Percentiles rank a stretch among this genome's conserved stretches.
Conservation (phyloP, 768 basidiomycete genomes). For the Hysterangium stoloniferum region DNA sequence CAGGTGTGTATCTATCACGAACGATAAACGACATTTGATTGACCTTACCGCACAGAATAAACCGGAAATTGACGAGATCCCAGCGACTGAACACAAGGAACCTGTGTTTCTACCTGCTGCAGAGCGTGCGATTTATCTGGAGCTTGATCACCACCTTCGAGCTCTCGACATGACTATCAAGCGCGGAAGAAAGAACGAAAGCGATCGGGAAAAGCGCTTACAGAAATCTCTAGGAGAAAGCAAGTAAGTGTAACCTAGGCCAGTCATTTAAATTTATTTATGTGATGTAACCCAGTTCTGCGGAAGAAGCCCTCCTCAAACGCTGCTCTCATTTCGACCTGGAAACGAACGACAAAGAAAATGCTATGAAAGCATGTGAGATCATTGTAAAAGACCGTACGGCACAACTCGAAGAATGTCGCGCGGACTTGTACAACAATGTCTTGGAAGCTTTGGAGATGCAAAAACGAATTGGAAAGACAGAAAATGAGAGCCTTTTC, state of each 20-base stretch:
- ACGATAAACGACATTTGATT: not conserved
- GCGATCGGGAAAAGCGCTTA: conserved; percentile 84
- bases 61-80: conserved; percentile 95
- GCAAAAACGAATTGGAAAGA: conserved; percentile 59
- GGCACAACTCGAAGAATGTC: conserved; percentile 73
- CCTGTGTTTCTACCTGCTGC: conserved; percentile 78
- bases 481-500: conserved; percentile 58
- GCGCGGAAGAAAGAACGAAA: conserved; percentile 57
- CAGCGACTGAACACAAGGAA: conserved; percentile 57
- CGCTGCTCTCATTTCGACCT: conserved; percentile 93
- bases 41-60: conserved; percentile 53
- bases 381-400: conserved; percentile 80
- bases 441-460: conserved; percentile 58
- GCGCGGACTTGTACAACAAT: conserved; percentile 57
- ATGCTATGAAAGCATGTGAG: conserved; percentile 90
- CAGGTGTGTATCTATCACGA: too few species aligned
- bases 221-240: conserved; percentile 83
- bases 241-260: conserved; percentile 44
- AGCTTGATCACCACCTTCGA: conserved; percentile 86
- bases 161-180: conserved; percentile 80
- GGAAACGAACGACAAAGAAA: conserved; percentile 46
- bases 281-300: conserved; percentile 43
- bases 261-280: conserved; percentile 5
- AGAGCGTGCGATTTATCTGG: conserved; percentile 89
- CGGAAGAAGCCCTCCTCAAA: conserved; percentile 89